These are phyloP conservation scores for Ophiostoma pallidulum DNA, from an alignment of 2,329 filamentous ascomycete species.

Conservation along the genomic window DNA sequence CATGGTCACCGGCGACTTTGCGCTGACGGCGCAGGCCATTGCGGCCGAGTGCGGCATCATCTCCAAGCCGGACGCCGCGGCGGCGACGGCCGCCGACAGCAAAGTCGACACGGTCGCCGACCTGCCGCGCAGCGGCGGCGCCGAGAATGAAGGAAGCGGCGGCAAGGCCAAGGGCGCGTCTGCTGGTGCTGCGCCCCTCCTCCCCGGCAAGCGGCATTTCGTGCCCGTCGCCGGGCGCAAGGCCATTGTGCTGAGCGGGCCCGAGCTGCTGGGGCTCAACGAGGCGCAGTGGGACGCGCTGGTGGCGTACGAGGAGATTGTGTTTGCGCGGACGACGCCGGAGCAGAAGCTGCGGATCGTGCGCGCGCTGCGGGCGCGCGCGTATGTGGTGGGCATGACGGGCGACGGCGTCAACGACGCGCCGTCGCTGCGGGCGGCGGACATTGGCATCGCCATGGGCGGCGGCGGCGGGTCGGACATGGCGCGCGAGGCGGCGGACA, in stretches of 20 bases:
- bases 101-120: conserved; percentile 48
- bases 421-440: conserved; percentile 67
- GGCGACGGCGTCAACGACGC: conserved; percentile 85
- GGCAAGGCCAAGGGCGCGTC: conserved; percentile 11
- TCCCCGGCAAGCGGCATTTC: conserved; percentile 7
- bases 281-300: conserved; percentile 61
- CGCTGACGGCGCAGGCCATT: conserved; percentile 64
- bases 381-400: conserved; percentile 69
- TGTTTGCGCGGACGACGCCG: conserved; percentile 67
- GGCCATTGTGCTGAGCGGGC: conserved; percentile 55
- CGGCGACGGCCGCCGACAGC: conserved; percentile 29
- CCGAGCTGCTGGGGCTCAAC: conserved; percentile 56
- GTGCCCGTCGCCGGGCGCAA: conserved; percentile 21
- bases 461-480: conserved; percentile 77
- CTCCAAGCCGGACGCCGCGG: too few relatives aligned
- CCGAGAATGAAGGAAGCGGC: conserved; percentile 10
- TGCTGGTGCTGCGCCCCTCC: too few relatives aligned
- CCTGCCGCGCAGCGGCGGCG: conserved; percentile 21
- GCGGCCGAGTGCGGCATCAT: conserved; percentile 65
- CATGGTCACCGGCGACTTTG: conserved; percentile 76
- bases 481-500: conserved; percentile 70
- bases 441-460: conserved; percentile 75
- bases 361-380: conserved; percentile 57
- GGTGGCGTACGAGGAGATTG: conserved; percentile 56
- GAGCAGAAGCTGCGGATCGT: conserved; percentile 75